Conservation (phyloP, 768 basidiomycete species). For the Gymnopilus junonius region DNA sequence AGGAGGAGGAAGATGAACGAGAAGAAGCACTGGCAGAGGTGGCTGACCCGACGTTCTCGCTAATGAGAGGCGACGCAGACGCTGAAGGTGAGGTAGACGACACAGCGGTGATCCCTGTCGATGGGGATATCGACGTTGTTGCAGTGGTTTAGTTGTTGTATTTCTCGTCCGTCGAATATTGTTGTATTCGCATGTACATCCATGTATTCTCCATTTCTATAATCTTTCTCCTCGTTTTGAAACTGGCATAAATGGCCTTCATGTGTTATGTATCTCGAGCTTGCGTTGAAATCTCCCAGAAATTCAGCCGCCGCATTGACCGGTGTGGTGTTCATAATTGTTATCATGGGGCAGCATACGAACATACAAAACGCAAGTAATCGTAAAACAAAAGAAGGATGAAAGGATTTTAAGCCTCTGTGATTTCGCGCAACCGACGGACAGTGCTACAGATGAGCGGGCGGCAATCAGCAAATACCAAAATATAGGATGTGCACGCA, state of each 20-base stretch:
- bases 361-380: conserved; percentile 37
- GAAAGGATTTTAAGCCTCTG: conserved; percentile 71
- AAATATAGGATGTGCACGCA: background rate
- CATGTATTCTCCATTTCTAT: background rate
- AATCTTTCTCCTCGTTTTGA: background rate
- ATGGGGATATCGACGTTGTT: conserved; percentile 19
- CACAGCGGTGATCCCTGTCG: conserved; percentile 14
- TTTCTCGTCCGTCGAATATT: background rate
- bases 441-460: conserved; percentile 66
- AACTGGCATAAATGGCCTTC: background rate
- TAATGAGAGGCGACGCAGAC: conserved; percentile 59
- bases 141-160: conserved; percentile 2
- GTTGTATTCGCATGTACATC: background rate
- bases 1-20: conserved; percentile 79
- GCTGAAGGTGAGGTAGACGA: conserved; percentile 65
- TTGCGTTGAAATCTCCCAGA: background rate
- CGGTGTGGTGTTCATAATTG: conserved; percentile 31
- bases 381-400: conserved; percentile 17
- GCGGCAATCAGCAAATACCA: background rate
- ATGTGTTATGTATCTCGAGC: background rate
- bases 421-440: conserved; percentile 93
- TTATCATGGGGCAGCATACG: conserved; percentile 40
- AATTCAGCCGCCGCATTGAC: no score
- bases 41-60: conserved; percentile 66
- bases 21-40: conserved; percentile 81